Base-by-base conservation (phyloP, 2,329 filamentous ascomycete genomes). In the Spiromastix sp. region DNA sequence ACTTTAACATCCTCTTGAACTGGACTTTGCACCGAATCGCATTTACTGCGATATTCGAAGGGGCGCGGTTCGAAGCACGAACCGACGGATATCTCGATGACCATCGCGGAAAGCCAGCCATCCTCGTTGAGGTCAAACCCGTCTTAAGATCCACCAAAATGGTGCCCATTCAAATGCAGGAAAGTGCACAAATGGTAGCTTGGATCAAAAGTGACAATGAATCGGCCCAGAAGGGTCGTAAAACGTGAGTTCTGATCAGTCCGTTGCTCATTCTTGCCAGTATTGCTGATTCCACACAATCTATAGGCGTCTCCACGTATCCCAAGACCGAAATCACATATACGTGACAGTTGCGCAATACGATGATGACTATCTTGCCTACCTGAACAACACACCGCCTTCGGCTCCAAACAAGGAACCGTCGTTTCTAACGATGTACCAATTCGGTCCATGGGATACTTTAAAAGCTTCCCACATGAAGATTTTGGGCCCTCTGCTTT, bases 11-110 rank as follows among this genome's bases (percentile, higher is more conserved):
- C 15, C 25, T 9, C 24, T 46, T 11, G 44, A 39, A 41, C 8
- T 21, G 39, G 16, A 34, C 41, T 27, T 30, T 41, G 16, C 42
- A 33, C 12, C 7, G n/a, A 7, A 24, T 24, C n/a, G 30, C 30
- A 6, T 47, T 48, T 25, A 42, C 13, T 2, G 47, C 41, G 9
- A 7, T 16, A 0, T 44, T 48, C 21, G 16, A 17, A 7, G 15
- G 24, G 2, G 40, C 41, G 10, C 25, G 12, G 1, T 48, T 44
- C 9, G 37, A 44, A 33, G 43, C 45, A 13, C 20, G 40, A 5
- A 47, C 42, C 3, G 45, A 49, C 17, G 41, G 44, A 4, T 45
- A 45, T 36, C 38, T 48, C 4, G 32, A 39, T 22, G 42, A 45
- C 34, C n/a, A n/a, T n/a, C n/a, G n/a, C n/a, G n/a, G n/a, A n/a